These are phyloP conservation scores for Paxillus ammoniavirescens DNA, from an alignment of 768 basidiomycete species.

Conservation along the genomic window DNA sequence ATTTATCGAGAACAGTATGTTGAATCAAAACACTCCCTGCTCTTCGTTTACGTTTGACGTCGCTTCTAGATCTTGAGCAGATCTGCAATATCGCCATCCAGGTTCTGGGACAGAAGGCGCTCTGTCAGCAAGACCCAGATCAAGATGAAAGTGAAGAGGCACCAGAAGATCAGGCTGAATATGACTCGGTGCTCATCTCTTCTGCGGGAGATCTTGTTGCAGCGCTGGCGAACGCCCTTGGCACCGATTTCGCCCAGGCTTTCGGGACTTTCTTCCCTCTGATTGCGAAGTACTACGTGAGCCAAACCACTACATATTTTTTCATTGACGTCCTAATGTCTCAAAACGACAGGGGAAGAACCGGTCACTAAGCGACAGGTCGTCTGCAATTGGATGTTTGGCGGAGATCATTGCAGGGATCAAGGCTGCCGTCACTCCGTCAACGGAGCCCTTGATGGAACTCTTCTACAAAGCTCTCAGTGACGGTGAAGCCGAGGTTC, in stretches of 20 bases:
- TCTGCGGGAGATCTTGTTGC: constrained; percentile 94
- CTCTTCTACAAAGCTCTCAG: constrained; percentile 81
- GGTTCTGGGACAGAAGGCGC: constrained; percentile 90
- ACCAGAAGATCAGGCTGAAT: constrained; percentile 90
- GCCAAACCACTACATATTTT: constrained; percentile 27
- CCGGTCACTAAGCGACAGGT: constrained; percentile 87
- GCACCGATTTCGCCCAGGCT: constrained; percentile 75
- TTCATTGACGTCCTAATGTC: neutral
- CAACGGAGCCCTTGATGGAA: constrained; percentile 76
- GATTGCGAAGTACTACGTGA: constrained; percentile 88
- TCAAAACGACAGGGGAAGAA: constrained; percentile 61
- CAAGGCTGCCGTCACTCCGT: constrained; percentile 81
- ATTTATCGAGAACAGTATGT: constrained; percentile 76
- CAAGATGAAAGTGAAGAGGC: constrained; percentile 85
- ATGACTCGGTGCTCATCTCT: constrained; percentile 92
- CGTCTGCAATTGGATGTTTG: constrained; percentile 88
- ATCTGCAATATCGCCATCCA: constrained; percentile 81
- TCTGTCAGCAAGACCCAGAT: constrained; percentile 96
- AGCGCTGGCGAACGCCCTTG: constrained; percentile 82
- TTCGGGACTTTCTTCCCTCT: constrained; percentile 88
- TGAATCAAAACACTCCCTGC: neutral
- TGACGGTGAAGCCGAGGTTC: constrained; percentile 89
- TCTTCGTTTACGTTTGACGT: constrained; percentile 7
- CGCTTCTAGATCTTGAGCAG: constrained; percentile 58
- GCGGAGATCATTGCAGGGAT: constrained; percentile 95